Evolutionary conservation across 441 rosid genomes (phyloP), one percentile per base, ranked within the genome.

Genomic region (Flueggea neowawraea): DNA sequence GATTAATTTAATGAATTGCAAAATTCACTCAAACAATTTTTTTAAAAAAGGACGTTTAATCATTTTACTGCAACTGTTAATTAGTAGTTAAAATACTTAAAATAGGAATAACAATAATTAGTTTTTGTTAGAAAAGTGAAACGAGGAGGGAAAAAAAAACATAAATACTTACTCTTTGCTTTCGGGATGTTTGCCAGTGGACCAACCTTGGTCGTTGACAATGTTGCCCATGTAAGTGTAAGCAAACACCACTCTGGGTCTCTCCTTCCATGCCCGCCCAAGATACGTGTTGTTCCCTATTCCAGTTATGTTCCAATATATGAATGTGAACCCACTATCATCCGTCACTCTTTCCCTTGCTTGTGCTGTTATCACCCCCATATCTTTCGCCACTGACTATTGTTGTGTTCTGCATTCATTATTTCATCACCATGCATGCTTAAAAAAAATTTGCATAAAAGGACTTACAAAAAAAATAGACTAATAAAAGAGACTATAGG

Each of bases 211-310:
- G n/a, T 69, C 68, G 55, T 73, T 51, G 12, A 86, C 61, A 16
- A 73, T 57, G 13, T 48, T 65, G 47, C 75, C 70, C 84, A 89
- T 80, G 58, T 74, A 54, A 6, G 91, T 76, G 72, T 79, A 76
- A 16, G 96, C 82, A 31, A 79, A 83, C 14, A 85, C 71, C 16
- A 81, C 86, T 62, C 80, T 78, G 2, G 96, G 83, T 22, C 79
- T 76, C 53, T 54, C 39, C 84, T 55, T 73, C 96, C 96, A 85
- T 10, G 90, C 86, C 31, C 89, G 69, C 10, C 92, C 90, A 0
- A 87, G 75, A 39, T 67, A 81, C 44, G 79, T 74, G 41, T 71
- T 67, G 0, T 48, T 62, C 47, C 87, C 82, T 0, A 48, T 43
- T 16, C 90, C 88, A 0, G 79, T 78, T 10, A 85, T 47, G 55